Conservation (phyloP, 129 eudicot species). For the Flaveria sonorensis region DNA sequence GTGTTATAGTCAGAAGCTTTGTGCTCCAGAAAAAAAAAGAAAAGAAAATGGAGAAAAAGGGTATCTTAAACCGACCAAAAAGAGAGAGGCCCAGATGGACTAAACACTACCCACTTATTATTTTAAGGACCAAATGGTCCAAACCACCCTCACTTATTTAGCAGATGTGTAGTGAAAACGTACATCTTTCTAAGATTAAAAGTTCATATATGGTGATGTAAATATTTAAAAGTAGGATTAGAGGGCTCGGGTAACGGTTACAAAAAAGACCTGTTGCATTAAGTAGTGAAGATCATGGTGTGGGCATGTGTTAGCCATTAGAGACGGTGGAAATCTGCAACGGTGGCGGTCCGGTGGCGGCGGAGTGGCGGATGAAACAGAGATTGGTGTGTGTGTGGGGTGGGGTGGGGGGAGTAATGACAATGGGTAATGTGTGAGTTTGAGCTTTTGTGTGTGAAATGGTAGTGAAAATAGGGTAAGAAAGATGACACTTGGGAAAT, state of each 20-base stretch:
- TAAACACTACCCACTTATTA: slow-evolving; percentile 46
- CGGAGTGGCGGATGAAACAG: slow-evolving; percentile 29
- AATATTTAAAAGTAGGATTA: too few species aligned
- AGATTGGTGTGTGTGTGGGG: too few species aligned
- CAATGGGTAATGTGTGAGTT: slow-evolving; percentile 29
- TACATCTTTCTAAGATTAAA: too few species aligned
- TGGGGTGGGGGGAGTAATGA: background rate
- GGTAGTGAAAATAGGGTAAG: slow-evolving; percentile 34
- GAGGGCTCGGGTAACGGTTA: too few species aligned
- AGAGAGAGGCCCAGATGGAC: slow-evolving; percentile 51
- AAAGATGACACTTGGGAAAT: slow-evolving; percentile 38
- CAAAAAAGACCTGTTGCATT: too few species aligned
- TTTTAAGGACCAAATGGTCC: background rate
- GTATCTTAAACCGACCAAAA: slow-evolving; percentile 64
- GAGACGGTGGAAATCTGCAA: slow-evolving; percentile 30
- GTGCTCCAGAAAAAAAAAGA: slow-evolving; percentile 12
- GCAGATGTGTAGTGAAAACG: too few species aligned
- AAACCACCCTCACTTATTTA: too few species aligned
- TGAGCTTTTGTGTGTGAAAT: slow-evolving; percentile 28
- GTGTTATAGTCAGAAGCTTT: slow-evolving; percentile 30
- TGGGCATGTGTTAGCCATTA: slow-evolving; percentile 44
- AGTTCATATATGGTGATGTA: too few species aligned
- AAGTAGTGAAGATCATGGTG: too few species aligned
- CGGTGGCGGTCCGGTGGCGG: slow-evolving; percentile 30
- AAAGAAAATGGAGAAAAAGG: slow-evolving; percentile 24